Evolutionary conservation across 2,329 filamentous ascomycete species (phyloP).

Genomic region (Claviceps sp.): DNA sequence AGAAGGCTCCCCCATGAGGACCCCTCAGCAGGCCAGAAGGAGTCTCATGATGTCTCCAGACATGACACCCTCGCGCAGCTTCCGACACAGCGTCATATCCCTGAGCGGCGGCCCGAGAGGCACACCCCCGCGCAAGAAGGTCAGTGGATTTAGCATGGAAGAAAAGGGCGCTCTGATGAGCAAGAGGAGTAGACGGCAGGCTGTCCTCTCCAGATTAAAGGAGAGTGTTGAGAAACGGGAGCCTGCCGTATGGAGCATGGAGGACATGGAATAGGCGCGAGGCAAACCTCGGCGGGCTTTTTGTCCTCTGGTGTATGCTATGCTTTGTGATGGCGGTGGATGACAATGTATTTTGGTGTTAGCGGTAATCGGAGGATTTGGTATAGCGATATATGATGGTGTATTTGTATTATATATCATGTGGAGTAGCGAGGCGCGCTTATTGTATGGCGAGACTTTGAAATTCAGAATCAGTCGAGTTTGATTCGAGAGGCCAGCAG

Average conservation of each 20-base stretch:
- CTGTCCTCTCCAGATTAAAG: slow-evolving; percentile 38
- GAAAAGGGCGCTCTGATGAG: slow-evolving; percentile 45
- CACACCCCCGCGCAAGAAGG: slow-evolving; percentile 45
- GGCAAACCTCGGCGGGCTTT: not conserved
- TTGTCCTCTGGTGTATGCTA: slow-evolving; percentile 12
- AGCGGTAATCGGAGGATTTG: no score
- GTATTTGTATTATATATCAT: not conserved
- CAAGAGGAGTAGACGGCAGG: slow-evolving; percentile 38
- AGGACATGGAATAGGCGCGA: slow-evolving; percentile 27
- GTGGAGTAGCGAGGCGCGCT: not conserved
- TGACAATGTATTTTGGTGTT: not conserved
- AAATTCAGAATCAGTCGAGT: no score
- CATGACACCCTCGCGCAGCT: slow-evolving; percentile 24
- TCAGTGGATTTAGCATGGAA: slow-evolving; percentile 44
- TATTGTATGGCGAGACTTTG: not conserved
- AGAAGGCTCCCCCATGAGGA: slow-evolving; percentile 29
- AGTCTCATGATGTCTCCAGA: slow-evolving; percentile 31
- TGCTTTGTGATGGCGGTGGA: slow-evolving; percentile 9
- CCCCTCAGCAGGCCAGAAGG: slow-evolving; percentile 21
- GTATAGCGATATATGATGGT: slow-evolving; percentile 1
- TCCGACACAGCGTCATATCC: slow-evolving; percentile 28
- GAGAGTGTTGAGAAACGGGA: slow-evolving; percentile 35
- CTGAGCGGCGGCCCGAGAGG: slow-evolving; percentile 25
- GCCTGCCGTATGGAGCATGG: slow-evolving; percentile 35
- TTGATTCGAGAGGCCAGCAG: no score